Evolutionary conservation across 1,139 yeast genomes (phyloP), one percentile per base, ranked within the genome.

Genomic region (Blastobotrys capitulatus): DNA sequence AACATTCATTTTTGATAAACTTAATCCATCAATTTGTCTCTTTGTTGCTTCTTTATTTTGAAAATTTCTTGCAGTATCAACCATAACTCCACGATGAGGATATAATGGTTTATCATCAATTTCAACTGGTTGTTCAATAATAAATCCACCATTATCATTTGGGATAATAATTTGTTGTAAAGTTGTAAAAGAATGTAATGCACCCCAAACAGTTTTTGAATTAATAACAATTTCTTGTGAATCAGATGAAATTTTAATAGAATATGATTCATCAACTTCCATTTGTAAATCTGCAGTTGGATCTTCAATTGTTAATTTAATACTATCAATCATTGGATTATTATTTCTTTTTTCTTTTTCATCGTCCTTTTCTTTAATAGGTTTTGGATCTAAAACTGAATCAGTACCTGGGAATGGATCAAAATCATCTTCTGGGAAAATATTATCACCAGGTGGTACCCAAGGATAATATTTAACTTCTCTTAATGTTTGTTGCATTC

Each of bases 51-150:
- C 60, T 8, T 66, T 54, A 6, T 66, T 50, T 35, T 73, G 56
- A 56, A 63, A 75, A 56, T 75, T 75, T 47, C 79, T 61, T 1
- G 71, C 75, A 2, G 74, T 62, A 59, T 75, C 79, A 49, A 75
- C 61, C 69, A 75, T 61, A 15, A 75, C 47, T 7, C 79, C 79
- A 44, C 80, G 63, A 55, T 75, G 78, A 13, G 70, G 66, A 54
- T 60, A 73, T 37, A 63, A 52, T 3, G 79, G 80, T 6, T 55
- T 56, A 57, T 76, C 79, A 35, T 49, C 45, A 44, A 76, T 69
- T 1, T 54, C 46, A 12, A 74, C 73, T 1, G 69, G 56, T 37
- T 61, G 64, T 57, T 72, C 76, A 27, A 73, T 57, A 36, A 52
- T 40, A 26, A 45, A 50, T 31, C 49, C 47, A 73, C 73, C 68